A percentile compares a stretch with the other conserved stretches of the same genome.
phyloP scores from a whole-genome alignment of 768 basidiomycete genomes.

The Myochromella boudieri region DNA sequence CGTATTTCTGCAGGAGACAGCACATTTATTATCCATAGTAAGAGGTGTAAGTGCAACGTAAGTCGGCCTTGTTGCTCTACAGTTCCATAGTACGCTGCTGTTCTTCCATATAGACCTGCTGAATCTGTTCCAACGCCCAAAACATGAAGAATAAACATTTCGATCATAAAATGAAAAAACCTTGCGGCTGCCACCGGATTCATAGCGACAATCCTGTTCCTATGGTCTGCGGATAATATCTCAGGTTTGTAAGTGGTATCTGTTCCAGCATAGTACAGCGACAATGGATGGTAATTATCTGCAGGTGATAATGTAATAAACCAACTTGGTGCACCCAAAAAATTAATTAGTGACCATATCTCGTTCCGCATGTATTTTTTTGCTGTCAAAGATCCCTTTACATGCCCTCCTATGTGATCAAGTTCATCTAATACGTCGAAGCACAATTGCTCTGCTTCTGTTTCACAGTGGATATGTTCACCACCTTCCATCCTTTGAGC shows the following conservation, averaged over 20 bases:
- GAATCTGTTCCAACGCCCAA: not conserved
- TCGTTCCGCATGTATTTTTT: conserved; percentile 31
- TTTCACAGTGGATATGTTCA: conserved; percentile 16
- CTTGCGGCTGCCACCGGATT: not conserved
- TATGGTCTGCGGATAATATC: not conserved
- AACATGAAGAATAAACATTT: not conserved
- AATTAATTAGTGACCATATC: conserved; percentile 26
- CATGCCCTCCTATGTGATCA: conserved; percentile 31
- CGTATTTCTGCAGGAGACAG: too few relatives aligned
- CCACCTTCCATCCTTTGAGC: not conserved
- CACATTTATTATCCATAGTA: too few relatives aligned
- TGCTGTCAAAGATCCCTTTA: conserved; percentile 24
- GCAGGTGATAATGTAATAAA: conserved; percentile 33
- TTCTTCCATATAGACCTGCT: not conserved
- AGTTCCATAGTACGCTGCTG: not conserved
- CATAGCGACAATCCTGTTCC: not conserved
- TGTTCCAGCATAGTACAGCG: conserved; percentile 30
- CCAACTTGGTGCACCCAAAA: conserved; percentile 29
- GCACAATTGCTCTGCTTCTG: conserved; percentile 31
- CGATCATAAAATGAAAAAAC: not conserved
- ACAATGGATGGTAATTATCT: conserved; percentile 29
- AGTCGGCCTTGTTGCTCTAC: not conserved
- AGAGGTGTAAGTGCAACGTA: not conserved
- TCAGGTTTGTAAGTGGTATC: conserved; percentile 1
- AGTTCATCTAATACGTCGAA: conserved; percentile 32